Evolutionary conservation across 192 early-diverging fungal species (phyloP).

Genomic region (Podochytrium sp.): DNA sequence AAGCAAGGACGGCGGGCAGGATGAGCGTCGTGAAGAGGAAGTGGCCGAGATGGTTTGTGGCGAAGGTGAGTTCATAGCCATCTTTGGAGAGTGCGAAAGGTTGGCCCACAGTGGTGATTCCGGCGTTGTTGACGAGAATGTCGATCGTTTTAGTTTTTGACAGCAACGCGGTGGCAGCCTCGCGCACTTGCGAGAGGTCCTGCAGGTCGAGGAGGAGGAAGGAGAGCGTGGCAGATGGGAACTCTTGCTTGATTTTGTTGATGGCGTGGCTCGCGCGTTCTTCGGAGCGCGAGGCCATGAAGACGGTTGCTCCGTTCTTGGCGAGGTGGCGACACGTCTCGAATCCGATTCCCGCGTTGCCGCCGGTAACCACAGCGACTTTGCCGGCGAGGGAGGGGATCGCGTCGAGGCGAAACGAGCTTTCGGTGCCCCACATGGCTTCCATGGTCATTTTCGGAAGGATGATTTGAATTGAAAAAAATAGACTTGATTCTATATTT

Average conservation of each 20-base stretch:
- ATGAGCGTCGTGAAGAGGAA: slow-evolving; percentile 32
- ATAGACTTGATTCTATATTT: too few relatives aligned
- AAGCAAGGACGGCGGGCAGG: slow-evolving; percentile 24
- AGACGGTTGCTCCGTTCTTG: slow-evolving; percentile 17
- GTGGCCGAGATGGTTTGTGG: slow-evolving; percentile 40
- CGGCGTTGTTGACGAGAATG: slow-evolving; percentile 25
- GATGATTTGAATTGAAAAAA: too few relatives aligned
- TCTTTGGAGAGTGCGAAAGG: slow-evolving; percentile 36
- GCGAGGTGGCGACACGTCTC: slow-evolving; percentile 29
- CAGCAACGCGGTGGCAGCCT: neutral
- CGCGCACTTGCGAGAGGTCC: slow-evolving; percentile 22
- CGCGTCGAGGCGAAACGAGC: neutral
- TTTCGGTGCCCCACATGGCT: neutral
- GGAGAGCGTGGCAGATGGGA: slow-evolving; percentile 18
- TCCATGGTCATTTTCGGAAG: neutral
- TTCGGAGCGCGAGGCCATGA: slow-evolving; percentile 25
- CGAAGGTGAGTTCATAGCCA: slow-evolving; percentile 30
- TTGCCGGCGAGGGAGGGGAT: slow-evolving; percentile 23
- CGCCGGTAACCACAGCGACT: slow-evolving; percentile 43
- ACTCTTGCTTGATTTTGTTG: slow-evolving; percentile 18
- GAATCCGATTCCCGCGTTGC: slow-evolving; percentile 46
- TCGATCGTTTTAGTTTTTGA: neutral
- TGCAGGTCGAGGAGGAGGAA: slow-evolving; percentile 46
- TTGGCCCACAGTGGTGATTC: slow-evolving; percentile 18
- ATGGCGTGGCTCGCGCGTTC: slow-evolving; percentile 29